Percentiles rank a stretch among this genome's conserved stretches.
phyloP scores from a whole-genome alignment of 208 protist genomes.

The Trypanosoma brucei region DNA sequence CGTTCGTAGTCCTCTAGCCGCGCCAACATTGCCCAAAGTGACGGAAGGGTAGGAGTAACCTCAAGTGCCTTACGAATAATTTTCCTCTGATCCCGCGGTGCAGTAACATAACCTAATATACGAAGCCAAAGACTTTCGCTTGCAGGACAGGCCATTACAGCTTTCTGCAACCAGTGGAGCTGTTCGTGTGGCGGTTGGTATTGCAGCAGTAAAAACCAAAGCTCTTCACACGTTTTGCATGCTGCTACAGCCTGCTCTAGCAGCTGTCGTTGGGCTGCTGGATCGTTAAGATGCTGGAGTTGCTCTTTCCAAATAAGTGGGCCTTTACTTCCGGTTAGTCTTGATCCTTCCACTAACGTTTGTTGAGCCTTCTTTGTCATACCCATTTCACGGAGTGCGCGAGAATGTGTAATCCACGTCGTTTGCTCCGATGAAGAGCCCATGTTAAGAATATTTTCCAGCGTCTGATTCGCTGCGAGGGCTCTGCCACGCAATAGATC shows the following conservation, averaged over 20 bases:
- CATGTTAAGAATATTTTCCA: conserved; percentile 65
- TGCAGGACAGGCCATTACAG: conserved; percentile 62
- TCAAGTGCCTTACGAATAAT: conserved; percentile 63
- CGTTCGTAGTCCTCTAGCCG: conserved; percentile 48
- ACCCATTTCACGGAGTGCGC: conserved; percentile 71
- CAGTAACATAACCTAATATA: conserved; percentile 40
- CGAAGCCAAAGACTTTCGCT: conserved; percentile 75
- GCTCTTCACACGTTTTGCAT: conserved; percentile 48
- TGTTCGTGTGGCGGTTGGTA: conserved; percentile 44
- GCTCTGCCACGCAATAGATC: conserved; percentile 50
- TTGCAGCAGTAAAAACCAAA: conserved; percentile 65
- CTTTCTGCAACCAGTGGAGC: conserved; percentile 53
- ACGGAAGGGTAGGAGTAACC: conserved; percentile 49
- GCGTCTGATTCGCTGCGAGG: conserved; percentile 29
- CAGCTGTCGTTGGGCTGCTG: conserved; percentile 39
- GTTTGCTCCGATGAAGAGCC: conserved; percentile 75
- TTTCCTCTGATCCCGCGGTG: conserved; percentile 43
- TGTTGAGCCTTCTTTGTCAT: conserved; percentile 51
- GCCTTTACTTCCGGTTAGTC: conserved; percentile 50
- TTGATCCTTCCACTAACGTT: conserved; percentile 66
- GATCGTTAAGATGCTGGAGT: conserved; percentile 37
- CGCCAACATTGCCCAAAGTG: conserved; percentile 69
- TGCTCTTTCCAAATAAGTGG: conserved; percentile 77
- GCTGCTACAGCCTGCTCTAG: conserved; percentile 64
- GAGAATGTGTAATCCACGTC: conserved; percentile 79